Evolutionary conservation across 2,329 filamentous ascomycete genomes (phyloP).

Genomic region (Fusarium sambucinum): DNA sequence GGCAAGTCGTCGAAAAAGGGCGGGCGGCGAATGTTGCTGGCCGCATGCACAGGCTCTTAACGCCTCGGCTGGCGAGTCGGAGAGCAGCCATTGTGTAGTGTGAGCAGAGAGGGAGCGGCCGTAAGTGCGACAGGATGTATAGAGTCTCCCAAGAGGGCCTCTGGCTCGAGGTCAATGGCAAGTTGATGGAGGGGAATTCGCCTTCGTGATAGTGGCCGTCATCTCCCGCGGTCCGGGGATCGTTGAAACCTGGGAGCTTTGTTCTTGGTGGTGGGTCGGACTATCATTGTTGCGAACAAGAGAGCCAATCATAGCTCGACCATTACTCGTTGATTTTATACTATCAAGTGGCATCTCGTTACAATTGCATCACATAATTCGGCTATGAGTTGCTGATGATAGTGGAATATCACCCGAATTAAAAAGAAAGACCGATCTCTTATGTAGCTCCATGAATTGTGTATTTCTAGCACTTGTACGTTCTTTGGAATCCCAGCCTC

Average conservation of each 20-base stretch:
- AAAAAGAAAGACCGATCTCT: background rate
- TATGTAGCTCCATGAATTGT: background rate
- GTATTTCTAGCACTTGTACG: background rate
- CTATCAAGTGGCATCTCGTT: constrained; percentile 22
- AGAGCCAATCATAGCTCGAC: constrained; percentile 47
- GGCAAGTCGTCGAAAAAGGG: constrained; percentile 73
- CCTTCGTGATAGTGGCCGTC: constrained; percentile 51
- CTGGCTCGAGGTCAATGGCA: constrained; percentile 55
- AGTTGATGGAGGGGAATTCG: constrained; percentile 49
- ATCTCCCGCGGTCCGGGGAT: constrained; percentile 47
- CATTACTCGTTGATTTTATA: constrained; percentile 48
- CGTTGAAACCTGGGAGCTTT: constrained; percentile 51
- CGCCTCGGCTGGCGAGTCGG: constrained; percentile 78
- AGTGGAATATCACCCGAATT: background rate
- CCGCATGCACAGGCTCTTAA: constrained; percentile 73
- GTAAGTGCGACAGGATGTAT: constrained; percentile 47
- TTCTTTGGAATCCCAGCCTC: background rate
- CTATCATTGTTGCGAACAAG: constrained; percentile 49
- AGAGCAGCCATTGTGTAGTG: constrained; percentile 74
- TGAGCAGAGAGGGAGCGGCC: constrained; percentile 45
- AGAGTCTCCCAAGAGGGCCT: constrained; percentile 52
- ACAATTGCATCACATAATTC: constrained; percentile 24
- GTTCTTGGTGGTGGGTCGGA: constrained; percentile 49
- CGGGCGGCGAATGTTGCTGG: constrained; percentile 61
- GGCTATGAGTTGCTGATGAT: constrained; percentile 3